Base-by-base conservation (phyloP, 257 asterid genomes). In the Leptodermis oblonga region DNA sequence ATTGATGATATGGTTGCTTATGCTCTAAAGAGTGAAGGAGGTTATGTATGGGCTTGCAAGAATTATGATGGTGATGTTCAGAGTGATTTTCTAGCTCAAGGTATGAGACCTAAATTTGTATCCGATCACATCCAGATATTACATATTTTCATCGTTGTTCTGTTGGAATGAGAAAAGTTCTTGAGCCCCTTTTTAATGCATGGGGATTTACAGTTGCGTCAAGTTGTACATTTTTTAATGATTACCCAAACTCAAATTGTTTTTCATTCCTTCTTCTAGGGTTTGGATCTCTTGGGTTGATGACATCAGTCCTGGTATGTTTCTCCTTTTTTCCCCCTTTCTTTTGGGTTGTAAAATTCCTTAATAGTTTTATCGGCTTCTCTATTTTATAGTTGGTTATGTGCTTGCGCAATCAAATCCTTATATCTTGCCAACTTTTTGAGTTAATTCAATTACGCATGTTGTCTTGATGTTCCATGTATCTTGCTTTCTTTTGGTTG, bases 1-100 rank as follows among this genome's bases (percentile, higher is more conserved):
- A 94, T 94, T 53, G 99, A 94, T 78, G 99, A 94, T 79, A 94
- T 94, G 98, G 99, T 94, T 85, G 99, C 98, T 30, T 91, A 91
- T 77, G 98, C 99, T 75, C 83, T 94, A 12, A 94, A 94, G 92
- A 94, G 97, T 26, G 98, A 94, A n/a, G 99, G 99, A 71, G 98
- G 86, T 67, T 91, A 94, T 65, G 98, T 94, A 25, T 94, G 99
- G 99, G 99, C 99, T 71, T 94, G 99, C 86, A 94, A 91, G 86
- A 94, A 94, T 88, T 94, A 94, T 62, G 99, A 94, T 73, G 99
- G 99, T 42, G 98, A 94, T 76, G 99, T 94, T 64, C 98, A 94
- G 82, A 94, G 99, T 85, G 99, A 94, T 84, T 91, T 94, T 86
- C 79, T 94, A 56, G 99, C 99, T 48, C 99, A 94, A 88, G 99